A percentile compares a stretch with the other conserved stretches of the same genome.
Evolutionary conservation across 345 rosid genomes (phyloP).

Genomic region (Citrus reticulata): DNA sequence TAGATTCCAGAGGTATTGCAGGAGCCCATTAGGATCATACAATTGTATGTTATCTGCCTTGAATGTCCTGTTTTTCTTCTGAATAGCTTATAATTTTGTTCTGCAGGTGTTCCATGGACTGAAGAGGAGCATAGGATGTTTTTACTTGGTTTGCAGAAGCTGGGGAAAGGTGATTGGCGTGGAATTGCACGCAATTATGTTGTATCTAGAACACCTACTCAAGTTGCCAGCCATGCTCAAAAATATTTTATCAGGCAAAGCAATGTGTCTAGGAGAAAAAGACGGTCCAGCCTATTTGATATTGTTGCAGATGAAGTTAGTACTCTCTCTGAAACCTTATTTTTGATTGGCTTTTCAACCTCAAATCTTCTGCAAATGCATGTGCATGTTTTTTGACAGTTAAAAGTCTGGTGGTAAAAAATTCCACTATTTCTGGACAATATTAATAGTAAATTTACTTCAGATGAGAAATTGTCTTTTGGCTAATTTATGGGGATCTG

Average conservation of each 20-base stretch:
- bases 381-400: slow-evolving; percentile 3
- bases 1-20: neutral
- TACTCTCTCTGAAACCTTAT: slow-evolving; percentile 11
- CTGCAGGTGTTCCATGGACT: slow-evolving; percentile 93
- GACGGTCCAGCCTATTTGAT: slow-evolving; percentile 98
- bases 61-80: neutral
- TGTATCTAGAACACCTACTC: slow-evolving; percentile 90
- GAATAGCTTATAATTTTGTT: slow-evolving; percentile 8
- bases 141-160: slow-evolving; percentile 84
- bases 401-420: neutral
- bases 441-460: neutral
- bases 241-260: slow-evolving; percentile 90
- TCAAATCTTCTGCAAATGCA: neutral
- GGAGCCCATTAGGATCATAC: neutral
- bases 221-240: slow-evolving; percentile 99
- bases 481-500: neutral
- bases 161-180: slow-evolving; percentile 99
- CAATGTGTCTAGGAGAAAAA: slow-evolving; percentile 76
- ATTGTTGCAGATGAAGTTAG: slow-evolving; percentile 83
- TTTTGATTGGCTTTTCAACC: slow-evolving; percentile 20
- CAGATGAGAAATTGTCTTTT: neutral
- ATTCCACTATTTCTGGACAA: neutral
- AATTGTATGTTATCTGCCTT: neutral
- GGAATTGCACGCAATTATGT: slow-evolving; percentile 94
- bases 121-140: slow-evolving; percentile 98